These are phyloP conservation scores for Tuctoria greenei DNA, from an alignment of 176 grass and related monocot genomes.

Conservation along the genomic window DNA sequence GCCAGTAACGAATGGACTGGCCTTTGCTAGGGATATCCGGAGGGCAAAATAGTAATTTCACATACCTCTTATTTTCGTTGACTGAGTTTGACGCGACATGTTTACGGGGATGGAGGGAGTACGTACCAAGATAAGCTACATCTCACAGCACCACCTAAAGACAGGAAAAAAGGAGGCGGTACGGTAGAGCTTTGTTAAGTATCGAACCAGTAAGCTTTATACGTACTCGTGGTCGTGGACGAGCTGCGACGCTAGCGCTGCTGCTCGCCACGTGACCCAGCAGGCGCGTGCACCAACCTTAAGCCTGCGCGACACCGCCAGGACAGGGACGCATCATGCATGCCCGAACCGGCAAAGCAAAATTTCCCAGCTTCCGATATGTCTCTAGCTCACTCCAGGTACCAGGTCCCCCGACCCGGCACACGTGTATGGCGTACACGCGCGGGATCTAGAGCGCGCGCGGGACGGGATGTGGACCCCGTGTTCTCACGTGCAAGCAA, in stretches of 20 bases:
- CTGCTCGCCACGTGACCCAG: conserved; percentile 30
- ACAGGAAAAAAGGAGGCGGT: neutral
- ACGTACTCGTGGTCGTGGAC: neutral
- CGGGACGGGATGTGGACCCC: neutral
- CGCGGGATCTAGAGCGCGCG: neutral
- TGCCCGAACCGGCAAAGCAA: neutral
- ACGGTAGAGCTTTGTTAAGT: neutral
- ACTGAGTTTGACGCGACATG: too few species aligned
- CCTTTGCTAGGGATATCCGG: too few species aligned
- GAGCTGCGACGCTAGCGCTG: too few species aligned
- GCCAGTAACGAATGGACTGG: too few species aligned
- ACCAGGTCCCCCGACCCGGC: neutral
- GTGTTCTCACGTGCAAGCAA: neutral
- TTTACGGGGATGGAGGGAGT: too few species aligned
- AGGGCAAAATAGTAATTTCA: too few species aligned
- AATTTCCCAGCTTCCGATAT: neutral
- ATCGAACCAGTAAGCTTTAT: neutral
- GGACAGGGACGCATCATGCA: neutral
- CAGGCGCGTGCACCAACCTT: neutral
- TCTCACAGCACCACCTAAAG: neutral
- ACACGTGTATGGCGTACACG: conserved; percentile 18
- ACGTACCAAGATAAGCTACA: neutral
- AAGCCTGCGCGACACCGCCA: too few species aligned
- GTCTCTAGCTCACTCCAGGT: neutral
- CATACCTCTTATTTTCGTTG: too few species aligned